These are phyloP conservation scores for Colletotrichum shisoi DNA, from an alignment of 2,329 filamentous ascomycete species.

Conservation along the genomic window DNA sequence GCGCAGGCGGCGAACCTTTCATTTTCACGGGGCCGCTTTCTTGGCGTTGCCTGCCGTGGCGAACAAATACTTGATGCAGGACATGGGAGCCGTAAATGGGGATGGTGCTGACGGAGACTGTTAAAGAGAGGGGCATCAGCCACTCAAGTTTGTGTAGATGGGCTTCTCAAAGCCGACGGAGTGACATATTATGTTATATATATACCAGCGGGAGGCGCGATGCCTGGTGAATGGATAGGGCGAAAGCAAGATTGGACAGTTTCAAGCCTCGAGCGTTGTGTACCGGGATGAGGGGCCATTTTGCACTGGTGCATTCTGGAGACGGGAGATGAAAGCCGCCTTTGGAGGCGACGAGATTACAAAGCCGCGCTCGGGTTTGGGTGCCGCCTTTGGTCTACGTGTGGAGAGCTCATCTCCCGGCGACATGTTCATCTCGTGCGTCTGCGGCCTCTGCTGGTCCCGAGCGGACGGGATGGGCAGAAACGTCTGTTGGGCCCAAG, in stretches of 20 bases:
- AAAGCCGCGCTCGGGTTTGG: neutral
- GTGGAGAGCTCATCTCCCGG: neutral
- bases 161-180: conserved; percentile 4
- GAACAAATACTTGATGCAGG: neutral
- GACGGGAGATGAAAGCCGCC: neutral
- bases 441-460: conserved; percentile 1
- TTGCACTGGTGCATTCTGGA: neutral
- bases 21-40: neutral
- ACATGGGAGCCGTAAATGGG: neutral
- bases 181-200: conserved; percentile 7
- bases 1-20: conserved; percentile 1
- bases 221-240: neutral
- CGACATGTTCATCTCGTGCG: neutral
- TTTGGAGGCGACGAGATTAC: neutral
- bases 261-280: neutral
- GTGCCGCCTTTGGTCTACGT: neutral
- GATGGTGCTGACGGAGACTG: neutral
- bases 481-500: conserved; percentile 16
- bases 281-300: no score
- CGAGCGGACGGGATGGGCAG: neutral
- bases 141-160: conserved; percentile 9
- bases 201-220: conserved; percentile 3
- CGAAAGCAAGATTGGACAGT: conserved; percentile 14
- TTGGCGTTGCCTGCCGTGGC: conserved; percentile 1
- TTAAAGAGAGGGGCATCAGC: neutral